A percentile compares a stretch with the other conserved stretches of the same genome.
These are phyloP conservation scores for Penicillium psychrosexuale DNA, from an alignment of 2,329 filamentous ascomycete species.

Conservation along the genomic window DNA sequence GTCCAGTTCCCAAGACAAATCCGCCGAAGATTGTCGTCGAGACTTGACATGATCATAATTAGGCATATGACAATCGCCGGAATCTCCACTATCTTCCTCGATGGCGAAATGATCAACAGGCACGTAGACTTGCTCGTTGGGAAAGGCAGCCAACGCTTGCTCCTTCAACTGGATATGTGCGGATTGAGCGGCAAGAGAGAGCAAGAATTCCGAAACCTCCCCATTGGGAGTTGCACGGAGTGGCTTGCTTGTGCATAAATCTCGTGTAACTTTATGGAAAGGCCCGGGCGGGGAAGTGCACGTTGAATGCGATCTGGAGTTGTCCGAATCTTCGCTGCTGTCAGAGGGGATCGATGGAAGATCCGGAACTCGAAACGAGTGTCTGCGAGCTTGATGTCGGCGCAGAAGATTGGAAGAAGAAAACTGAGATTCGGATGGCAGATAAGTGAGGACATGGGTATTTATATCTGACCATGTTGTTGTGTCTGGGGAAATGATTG, in stretches of 20 bases:
- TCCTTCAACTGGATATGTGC: constrained; percentile 78
- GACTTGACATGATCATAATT: constrained; percentile 31
- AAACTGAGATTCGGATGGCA: constrained; percentile 50
- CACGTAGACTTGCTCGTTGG: constrained; percentile 48
- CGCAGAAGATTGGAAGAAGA: constrained; percentile 44
- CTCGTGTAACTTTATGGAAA: constrained; percentile 37
- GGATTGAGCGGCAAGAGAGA: constrained; percentile 75
- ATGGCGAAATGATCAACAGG: constrained; percentile 49
- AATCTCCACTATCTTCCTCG: constrained; percentile 39
- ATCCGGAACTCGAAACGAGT: constrained; percentile 61
- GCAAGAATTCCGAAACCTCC: constrained; percentile 69
- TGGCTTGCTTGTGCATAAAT: constrained; percentile 18
- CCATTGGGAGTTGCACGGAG: constrained; percentile 66
- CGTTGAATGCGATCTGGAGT: constrained; percentile 45
- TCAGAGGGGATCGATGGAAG: constrained; percentile 61
- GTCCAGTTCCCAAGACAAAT: constrained; percentile 68
- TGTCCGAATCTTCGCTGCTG: constrained; percentile 50
- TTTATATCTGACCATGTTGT: constrained; percentile 36
- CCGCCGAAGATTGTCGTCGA: constrained; percentile 44
- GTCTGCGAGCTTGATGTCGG: constrained; percentile 41
- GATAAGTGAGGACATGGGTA: constrained; percentile 48
- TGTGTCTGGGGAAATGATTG: background rate
- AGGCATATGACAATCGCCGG: constrained; percentile 28
- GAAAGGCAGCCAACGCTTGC: constrained; percentile 49
- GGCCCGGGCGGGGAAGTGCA: constrained; percentile 36